Conservation (phyloP, 768 basidiomycete species). For the Hygrophorus pudorinus region DNA sequence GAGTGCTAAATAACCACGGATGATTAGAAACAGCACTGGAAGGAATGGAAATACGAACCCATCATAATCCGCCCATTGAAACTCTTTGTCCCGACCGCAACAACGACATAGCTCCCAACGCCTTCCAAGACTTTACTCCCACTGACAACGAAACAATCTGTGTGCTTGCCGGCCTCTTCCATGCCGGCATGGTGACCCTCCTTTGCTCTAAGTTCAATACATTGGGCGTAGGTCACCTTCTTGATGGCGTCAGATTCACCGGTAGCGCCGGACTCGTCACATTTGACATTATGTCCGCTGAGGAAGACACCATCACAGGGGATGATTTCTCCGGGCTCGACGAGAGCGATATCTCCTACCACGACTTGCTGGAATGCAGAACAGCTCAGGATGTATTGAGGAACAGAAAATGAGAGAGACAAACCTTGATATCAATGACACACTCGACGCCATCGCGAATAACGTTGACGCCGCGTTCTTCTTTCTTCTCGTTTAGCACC, state of each 20-base stretch:
- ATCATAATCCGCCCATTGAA: conserved; percentile 99
- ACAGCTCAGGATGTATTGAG: conserved; percentile 10
- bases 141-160: conserved; percentile 86
- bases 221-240: conserved; percentile 73
- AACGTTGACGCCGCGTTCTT: conserved; percentile 83
- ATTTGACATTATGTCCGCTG: conserved; percentile 84
- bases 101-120: conserved; percentile 85
- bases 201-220: conserved; percentile 31
- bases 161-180: conserved; percentile 32
- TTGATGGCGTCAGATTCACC: conserved; percentile 95
- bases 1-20: conserved; percentile 44
- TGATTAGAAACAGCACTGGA: conserved; percentile 1
- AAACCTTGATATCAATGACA: conserved; percentile 73
- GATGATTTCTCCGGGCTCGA: conserved; percentile 93
- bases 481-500: conserved; percentile 86
- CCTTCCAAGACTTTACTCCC: conserved; percentile 94
- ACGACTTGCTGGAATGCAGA: conserved; percentile 60
- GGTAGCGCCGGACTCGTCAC: conserved; percentile 94
- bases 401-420: conserved; percentile 11
- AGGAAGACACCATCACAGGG: conserved; percentile 96
- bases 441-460: conserved; percentile 64
- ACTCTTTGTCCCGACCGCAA: conserved; percentile 84
- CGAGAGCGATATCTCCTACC: conserved; percentile 84
- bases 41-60: conserved; percentile 42
- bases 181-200: not conserved